Evolutionary conservation across 768 basidiomycete species (phyloP).

Genomic region (Xerocomellus chrysenteron): DNA sequence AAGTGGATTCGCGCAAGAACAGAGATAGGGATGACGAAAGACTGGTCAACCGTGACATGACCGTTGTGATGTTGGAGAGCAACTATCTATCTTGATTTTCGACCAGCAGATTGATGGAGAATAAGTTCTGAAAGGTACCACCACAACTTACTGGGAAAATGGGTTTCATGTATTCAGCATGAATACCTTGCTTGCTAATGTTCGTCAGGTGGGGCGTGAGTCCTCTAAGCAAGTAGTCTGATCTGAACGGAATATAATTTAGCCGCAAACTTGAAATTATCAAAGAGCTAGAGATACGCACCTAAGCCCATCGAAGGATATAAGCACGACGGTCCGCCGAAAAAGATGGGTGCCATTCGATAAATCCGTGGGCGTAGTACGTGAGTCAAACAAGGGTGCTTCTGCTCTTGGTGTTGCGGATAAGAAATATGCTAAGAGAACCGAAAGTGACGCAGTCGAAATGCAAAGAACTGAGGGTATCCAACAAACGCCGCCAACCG

Average conservation of each 20-base stretch:
- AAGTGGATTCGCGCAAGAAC: background rate
- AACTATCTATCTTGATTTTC: background rate
- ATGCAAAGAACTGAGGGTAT: background rate
- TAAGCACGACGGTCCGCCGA: slow-evolving; percentile 74
- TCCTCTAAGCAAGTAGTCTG: slow-evolving; percentile 79
- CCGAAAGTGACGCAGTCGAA: slow-evolving; percentile 1
- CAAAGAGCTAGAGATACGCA: background rate
- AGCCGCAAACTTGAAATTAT: background rate
- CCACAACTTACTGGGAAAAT: slow-evolving; percentile 69
- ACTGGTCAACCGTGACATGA: background rate
- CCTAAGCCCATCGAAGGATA: slow-evolving; percentile 78
- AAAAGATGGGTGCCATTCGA: slow-evolving; percentile 85
- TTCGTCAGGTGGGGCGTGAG: slow-evolving; percentile 75
- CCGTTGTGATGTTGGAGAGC: background rate
- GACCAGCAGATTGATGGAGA: background rate
- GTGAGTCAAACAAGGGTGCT: background rate
- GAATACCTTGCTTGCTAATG: slow-evolving; percentile 72
- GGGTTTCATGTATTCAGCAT: slow-evolving; percentile 79
- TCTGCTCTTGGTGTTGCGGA: background rate
- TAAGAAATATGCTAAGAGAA: slow-evolving; percentile 8
- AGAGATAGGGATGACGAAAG: background rate
- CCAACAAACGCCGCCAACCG: background rate
- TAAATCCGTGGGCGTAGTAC: background rate
- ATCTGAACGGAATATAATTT: slow-evolving; percentile 34
- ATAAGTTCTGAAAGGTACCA: background rate